Evolutionary conservation across 1,284 basidiomycete genomes (phyloP), one percentile per base, ranked within the genome.

Genomic region (Coniferiporia weirii): DNA sequence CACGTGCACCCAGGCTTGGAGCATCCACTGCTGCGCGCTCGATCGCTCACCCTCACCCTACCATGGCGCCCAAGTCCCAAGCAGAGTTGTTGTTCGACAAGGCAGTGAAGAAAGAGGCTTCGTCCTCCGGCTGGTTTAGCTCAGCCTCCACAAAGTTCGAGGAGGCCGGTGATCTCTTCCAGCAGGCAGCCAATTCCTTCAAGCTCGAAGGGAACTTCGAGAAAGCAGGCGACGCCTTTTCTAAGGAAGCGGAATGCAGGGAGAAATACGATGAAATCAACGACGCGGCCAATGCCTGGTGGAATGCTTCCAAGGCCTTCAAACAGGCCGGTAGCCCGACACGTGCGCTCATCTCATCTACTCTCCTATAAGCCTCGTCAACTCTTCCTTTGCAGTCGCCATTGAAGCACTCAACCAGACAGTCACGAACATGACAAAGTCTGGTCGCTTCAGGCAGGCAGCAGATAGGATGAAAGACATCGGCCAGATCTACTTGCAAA

Each of bases 381-480:
- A 43, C 54, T 50, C 32, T 52, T 13, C 52, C 44, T 53, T 52
- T 59, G 45, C 68, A 97, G 95, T 96, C 69, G 96, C 96, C 38
- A 83, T 98, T 48, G 86, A 91, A 65, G 91, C 95, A n/a, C 77
- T 99, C 50, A 81, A 86, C 9, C 85, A 93, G 65, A 93, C 94
- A 2, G 89, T 98, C 61, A 82, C 83, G 47, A 87, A 93, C 68
- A 82, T 98, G 43, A 91, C 93, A 15, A 76, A 92, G 65, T 78
- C 81, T 20, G 97, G 97, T 56, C 85, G 94, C 62, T 99, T 99
- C 79, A 80, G 97, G 59, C 97, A 99, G 72, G 97, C 97, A 32
- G 97, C 96, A 8, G 97, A 99, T 73, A 79, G 97, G 66, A 93
- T 98, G 79, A 98, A 98, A 75, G 94, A 95, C 75, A 95, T 98